Evolutionary conservation across 768 basidiomycete genomes (phyloP).

Genomic region (Cyclocybe aegerita): DNA sequence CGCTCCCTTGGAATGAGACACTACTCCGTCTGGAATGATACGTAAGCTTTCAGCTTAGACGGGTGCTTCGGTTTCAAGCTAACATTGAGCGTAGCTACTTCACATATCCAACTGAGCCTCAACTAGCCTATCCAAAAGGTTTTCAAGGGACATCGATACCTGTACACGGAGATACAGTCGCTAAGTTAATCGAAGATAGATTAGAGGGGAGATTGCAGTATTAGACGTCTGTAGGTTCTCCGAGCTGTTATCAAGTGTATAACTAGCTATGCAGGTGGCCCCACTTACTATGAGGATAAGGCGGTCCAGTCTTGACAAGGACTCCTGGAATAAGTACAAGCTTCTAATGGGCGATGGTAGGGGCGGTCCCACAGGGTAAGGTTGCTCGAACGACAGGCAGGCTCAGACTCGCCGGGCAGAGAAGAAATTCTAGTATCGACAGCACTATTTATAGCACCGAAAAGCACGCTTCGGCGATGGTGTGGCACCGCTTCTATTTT

Average conservation of each 20-base stretch:
- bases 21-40: conserved; percentile 77
- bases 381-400: too few species aligned
- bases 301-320: too few species aligned
- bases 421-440: too few species aligned
- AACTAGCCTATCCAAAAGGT: conserved; percentile 65
- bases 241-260: not conserved
- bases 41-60: conserved; percentile 28
- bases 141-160: conserved; percentile 77
- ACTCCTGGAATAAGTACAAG: too few species aligned
- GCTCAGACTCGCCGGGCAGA: too few species aligned
- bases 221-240: conserved; percentile 1
- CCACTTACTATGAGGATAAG: too few species aligned
- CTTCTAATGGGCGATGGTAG: too few species aligned
- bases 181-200: conserved; percentile 60
- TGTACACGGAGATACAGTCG: conserved; percentile 59
- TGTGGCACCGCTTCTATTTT: too few species aligned
- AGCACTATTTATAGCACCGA: too few species aligned
- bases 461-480: too few species aligned
- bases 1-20: conserved; percentile 65
- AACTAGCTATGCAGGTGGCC: not conserved
- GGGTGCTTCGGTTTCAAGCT: not conserved
- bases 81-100: conserved; percentile 19
- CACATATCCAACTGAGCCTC: conserved; percentile 39
- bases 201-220: conserved; percentile 14
- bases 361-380: too few species aligned